These are phyloP conservation scores for Dictyostelium citrinum DNA, from an alignment of 78 protist genomes.

Conservation along the genomic window DNA sequence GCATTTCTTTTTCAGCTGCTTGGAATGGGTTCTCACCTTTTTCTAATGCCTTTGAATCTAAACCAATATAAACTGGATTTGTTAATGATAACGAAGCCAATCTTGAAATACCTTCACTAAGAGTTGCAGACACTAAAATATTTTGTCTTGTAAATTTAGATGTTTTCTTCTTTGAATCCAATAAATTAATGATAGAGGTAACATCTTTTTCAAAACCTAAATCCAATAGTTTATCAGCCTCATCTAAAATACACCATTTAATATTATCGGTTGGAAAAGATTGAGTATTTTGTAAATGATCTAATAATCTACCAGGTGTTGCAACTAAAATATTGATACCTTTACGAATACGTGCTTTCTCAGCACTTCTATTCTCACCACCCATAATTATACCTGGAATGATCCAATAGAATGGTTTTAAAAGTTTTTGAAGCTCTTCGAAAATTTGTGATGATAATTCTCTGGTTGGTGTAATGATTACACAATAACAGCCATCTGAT, in stretches of 20 bases:
- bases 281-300: constrained; percentile 88
- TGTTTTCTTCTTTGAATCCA: constrained; percentile 54
- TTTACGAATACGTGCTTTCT: constrained; percentile 93
- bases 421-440: constrained; percentile 60
- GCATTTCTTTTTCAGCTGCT: background rate
- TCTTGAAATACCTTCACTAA: constrained; percentile 84
- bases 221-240: constrained; percentile 93
- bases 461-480: constrained; percentile 94
- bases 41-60: constrained; percentile 6
- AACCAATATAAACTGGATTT: constrained; percentile 58
- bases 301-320: constrained; percentile 94
- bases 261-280: constrained; percentile 33
- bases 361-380: constrained; percentile 89
- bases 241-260: constrained; percentile 87
- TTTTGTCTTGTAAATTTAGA: constrained; percentile 23
- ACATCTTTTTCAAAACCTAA: constrained; percentile 88
- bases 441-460: constrained; percentile 90
- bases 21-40: background rate
- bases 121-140: constrained; percentile 89
- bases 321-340: constrained; percentile 90
- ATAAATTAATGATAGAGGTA: constrained; percentile 35
- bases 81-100: constrained; percentile 78
- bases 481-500: constrained; percentile 67
- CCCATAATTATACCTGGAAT: constrained; percentile 90
- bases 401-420: constrained; percentile 74